Evolutionary conservation across 805 yeast genomes (phyloP).

Genomic region (Wickerhamiella brachini): DNA sequence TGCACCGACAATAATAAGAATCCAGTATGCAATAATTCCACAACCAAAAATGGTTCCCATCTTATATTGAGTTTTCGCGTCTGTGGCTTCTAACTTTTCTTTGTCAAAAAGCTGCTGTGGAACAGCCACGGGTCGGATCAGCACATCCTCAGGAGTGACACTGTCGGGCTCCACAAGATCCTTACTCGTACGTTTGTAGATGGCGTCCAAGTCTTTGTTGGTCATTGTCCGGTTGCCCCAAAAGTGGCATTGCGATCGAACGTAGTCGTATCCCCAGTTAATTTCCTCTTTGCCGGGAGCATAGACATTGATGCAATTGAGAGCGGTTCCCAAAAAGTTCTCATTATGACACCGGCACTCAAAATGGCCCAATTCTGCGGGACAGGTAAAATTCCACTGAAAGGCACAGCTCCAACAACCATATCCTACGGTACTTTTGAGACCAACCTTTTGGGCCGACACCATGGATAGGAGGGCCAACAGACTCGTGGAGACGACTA

Average conservation of each 20-base stretch:
- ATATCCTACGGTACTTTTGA: constrained; percentile 20
- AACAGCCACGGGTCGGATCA: constrained; percentile 11
- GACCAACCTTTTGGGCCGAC: constrained; percentile 21
- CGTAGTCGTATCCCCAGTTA: constrained; percentile 17
- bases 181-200: constrained; percentile 21
- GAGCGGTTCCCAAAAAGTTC: constrained; percentile 21
- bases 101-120: constrained; percentile 7
- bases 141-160: constrained; percentile 1
- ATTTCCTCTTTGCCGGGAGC: constrained; percentile 16
- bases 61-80: constrained; percentile 19
- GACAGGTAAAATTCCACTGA: constrained; percentile 22
- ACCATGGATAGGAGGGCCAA: background rate
- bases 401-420: constrained; percentile 24
- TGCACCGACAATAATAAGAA: constrained; percentile 15
- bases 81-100: constrained; percentile 16
- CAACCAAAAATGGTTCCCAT: constrained; percentile 22
- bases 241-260: constrained; percentile 20
- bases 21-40: constrained; percentile 23
- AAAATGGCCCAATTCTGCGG: constrained; percentile 12
- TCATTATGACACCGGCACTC: constrained; percentile 20
- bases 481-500: background rate
- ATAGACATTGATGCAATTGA: constrained; percentile 18
- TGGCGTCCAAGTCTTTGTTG: constrained; percentile 15
- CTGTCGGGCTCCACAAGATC: constrained; percentile 6
- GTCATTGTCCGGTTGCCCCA: constrained; percentile 18